Evolutionary conservation across 176 grass and related monocot genomes (phyloP), one percentile per base, ranked within the genome.

Genomic region (Phragmites australis): DNA sequence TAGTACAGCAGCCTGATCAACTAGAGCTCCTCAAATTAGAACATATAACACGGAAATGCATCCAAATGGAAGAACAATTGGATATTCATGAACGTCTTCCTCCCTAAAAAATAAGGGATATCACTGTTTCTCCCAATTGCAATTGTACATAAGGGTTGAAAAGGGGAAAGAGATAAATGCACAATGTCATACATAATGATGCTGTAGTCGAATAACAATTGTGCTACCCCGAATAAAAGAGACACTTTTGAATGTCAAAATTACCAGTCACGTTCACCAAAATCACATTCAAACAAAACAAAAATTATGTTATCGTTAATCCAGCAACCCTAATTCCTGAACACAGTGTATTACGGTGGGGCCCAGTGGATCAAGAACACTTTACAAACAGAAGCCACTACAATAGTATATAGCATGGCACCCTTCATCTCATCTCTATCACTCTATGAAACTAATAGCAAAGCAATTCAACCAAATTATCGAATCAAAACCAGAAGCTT

Each of bases 341-440:
- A 4, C 34, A 37, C 0, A 13, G 27, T 16, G 39, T 1, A 1
- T 30, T 22, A 43, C 26, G 27, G 45, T 22, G 43, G 71, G 64
- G 1, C 37, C 77, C 55, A 3, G 70, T 16, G 52, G 52, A 89
- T 65, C 27, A 70, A 58, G 69, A 76, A 51, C 25, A 50, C 25
- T 61, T 30, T 9, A 27, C 7, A 53, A 31, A 41, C 25, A 31
- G 40, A 70, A 77, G 27, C 62, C 16, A 17, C 7, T 4, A 19
- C 42, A 22, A 68, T 18, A 65, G 30, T 57, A 80, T 5, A 44
- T 37, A 19, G n/a, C 72, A 76, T 14, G 46, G 26, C 62, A 46
- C 26, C 22, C 1, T 61, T 6, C 31, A 46, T 7, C 27, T 37
- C 37, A 48, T 8, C 42, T 60, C 13, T 11, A 56, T 48, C 0